Evolutionary conservation across 495 filamentous ascomycete species (phyloP), one percentile per base, ranked within the genome.

Genomic region (Penicillium canescens): DNA sequence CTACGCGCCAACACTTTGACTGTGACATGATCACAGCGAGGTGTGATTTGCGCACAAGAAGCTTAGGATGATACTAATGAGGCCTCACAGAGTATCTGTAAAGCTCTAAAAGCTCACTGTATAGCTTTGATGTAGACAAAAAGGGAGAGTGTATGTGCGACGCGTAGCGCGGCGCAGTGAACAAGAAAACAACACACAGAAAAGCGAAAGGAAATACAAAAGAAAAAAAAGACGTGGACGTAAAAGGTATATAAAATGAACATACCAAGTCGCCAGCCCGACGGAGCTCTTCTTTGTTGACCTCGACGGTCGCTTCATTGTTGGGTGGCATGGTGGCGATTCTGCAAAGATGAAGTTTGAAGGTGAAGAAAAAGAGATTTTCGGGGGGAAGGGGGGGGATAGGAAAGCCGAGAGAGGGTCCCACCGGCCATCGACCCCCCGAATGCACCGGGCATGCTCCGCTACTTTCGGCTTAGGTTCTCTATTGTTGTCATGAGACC

Each of bases 181-280:
- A 36, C 46, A 59, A 55, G 45, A 55, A 51, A 49, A 60, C 45
- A 59, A 50, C 39, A 55, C 61, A 42, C 12, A 50, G 31, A 50
- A 41, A 13, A 33, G 43, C 23, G 18, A 36, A 46, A 42, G 54
- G 6, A 16, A 39, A 46, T 36, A 36, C 35, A 31, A 42, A 50
- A 26, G 47, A 45, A 38, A 49, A 50, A 18, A 18, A 26, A 36
- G 12, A 44, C 1, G 9, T n/a, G 11, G 23, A 31, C 34, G 18
- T 40, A 28, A 26, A 39, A 43, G 55, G 10, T 52, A 41, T 61
- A 56, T 51, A 14, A 56, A 36, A 18, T 18, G 36, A 45, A 72
- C 85, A 78, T 80, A 89, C 86, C 51, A 73, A 75, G 67, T 89
- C 86, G 44, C 86, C 77, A 42, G 84, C 84, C 53, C 78, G 74